Evolutionary conservation across 2,329 filamentous ascomycete species (phyloP).

Genomic region (Fusarium neocosmosporiellum): DNA sequence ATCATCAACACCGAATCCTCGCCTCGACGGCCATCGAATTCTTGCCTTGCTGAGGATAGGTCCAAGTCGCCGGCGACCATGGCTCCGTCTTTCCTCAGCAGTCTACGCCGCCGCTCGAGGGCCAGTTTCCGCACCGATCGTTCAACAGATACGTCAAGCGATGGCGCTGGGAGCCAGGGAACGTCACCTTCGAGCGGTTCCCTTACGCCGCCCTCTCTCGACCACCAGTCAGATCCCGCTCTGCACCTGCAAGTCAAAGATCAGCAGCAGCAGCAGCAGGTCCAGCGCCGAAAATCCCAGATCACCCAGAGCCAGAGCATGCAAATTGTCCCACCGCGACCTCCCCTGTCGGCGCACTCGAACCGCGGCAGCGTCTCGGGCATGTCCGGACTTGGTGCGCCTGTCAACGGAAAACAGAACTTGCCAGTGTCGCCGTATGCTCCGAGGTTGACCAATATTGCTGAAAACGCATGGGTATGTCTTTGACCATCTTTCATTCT

Average conservation of each 20-base stretch:
- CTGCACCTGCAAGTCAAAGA: constrained; percentile 71
- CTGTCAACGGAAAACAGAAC: constrained; percentile 64
- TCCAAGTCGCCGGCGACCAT: constrained; percentile 52
- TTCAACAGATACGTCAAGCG: constrained; percentile 71
- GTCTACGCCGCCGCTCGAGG: constrained; percentile 80
- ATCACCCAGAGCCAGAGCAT: constrained; percentile 33
- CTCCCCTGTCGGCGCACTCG: constrained; percentile 53
- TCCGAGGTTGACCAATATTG: constrained; percentile 81
- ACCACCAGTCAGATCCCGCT: constrained; percentile 73
- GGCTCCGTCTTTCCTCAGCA: constrained; percentile 74
- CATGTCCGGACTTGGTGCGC: constrained; percentile 70
- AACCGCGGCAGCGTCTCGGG: constrained; percentile 74
- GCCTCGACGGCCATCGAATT: constrained; percentile 12
- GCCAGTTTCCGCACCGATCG: constrained; percentile 76
- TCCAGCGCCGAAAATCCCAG: constrained; percentile 29
- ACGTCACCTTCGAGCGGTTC: constrained; percentile 75
- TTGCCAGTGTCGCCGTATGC: constrained; percentile 81
- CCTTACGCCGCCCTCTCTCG: constrained; percentile 79
- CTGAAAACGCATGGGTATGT: constrained; percentile 87
- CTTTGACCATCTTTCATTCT: constrained; percentile 29
- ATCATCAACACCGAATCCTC: constrained; percentile 17
- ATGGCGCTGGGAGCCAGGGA: constrained; percentile 66
- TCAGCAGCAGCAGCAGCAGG: constrained; percentile 32
- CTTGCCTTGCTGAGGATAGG: constrained; percentile 20
- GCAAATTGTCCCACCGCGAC: constrained; percentile 48